phyloP scores from a whole-genome alignment of 106 monocot species.

The Dendrobium catenatum region DNA sequence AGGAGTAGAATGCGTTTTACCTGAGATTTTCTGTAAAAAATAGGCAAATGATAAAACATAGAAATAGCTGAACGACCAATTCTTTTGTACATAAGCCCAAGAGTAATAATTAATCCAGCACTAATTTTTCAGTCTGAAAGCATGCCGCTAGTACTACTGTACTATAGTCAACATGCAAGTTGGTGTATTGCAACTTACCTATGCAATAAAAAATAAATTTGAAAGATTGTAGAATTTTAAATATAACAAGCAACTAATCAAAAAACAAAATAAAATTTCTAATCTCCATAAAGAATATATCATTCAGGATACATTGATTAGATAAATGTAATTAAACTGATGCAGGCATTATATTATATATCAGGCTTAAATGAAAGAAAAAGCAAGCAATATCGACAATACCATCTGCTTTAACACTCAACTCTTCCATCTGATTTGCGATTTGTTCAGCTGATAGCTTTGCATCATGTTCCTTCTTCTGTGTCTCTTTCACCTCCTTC shows the following conservation, averaged over 20 bases:
- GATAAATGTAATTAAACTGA: background rate
- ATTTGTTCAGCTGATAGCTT: slow-evolving; percentile 46
- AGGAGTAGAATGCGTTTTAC: background rate
- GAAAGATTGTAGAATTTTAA: background rate
- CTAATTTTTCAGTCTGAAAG: slow-evolving; percentile 1
- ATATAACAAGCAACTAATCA: background rate
- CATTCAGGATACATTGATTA: background rate
- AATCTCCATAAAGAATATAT: background rate
- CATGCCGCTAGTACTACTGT: background rate
- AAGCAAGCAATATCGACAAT: slow-evolving; percentile 5
- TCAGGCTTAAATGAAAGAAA: background rate
- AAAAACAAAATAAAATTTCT: background rate
- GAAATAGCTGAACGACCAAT: background rate
- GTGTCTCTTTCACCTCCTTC: slow-evolving; percentile 55
- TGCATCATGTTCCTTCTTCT: slow-evolving; percentile 58
- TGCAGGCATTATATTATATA: background rate
- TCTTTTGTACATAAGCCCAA: background rate
- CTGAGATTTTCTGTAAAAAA: background rate
- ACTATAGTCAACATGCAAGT: background rate
- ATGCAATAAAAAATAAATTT: background rate
- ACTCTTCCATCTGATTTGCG: slow-evolving; percentile 61
- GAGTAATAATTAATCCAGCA: background rate
- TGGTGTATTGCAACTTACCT: background rate
- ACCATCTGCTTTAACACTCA: slow-evolving; percentile 88
- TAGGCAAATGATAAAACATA: background rate